Evolutionary conservation across 768 basidiomycete genomes (phyloP).

Genomic region (Daedaleopsis sinensis): DNA sequence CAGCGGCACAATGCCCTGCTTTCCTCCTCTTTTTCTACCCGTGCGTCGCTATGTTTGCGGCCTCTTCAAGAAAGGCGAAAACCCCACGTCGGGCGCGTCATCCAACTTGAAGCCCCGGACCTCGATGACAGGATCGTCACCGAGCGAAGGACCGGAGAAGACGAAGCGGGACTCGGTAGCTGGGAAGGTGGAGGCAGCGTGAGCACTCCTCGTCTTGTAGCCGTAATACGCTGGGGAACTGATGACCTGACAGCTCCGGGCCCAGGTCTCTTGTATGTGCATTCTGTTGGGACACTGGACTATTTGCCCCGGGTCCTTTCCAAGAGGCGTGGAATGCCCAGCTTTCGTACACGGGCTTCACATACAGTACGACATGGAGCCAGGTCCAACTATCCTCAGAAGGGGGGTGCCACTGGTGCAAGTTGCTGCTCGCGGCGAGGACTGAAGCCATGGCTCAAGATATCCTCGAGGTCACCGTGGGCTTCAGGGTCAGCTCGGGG

Average conservation of each 20-base stretch:
- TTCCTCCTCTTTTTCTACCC: background rate
- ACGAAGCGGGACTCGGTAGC: background rate
- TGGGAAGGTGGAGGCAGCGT: background rate
- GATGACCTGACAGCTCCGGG: background rate
- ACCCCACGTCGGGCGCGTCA: background rate
- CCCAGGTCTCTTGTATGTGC: conserved; percentile 1
- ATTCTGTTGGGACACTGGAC: conserved; percentile 5
- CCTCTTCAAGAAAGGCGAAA: background rate
- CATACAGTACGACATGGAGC: conserved; percentile 1
- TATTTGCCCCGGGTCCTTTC: conserved; percentile 8
- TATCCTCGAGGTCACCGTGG: background rate
- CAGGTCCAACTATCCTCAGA: conserved; percentile 4
- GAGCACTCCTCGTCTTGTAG: background rate
- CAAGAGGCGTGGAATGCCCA: conserved; percentile 4
- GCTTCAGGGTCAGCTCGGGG: background rate
- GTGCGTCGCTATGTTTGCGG: background rate
- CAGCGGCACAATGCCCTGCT: conserved; percentile 2
- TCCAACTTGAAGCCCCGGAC: background rate
- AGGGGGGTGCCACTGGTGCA: conserved; percentile 6
- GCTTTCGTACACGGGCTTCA: background rate
- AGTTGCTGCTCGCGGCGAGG: background rate
- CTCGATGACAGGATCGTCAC: background rate
- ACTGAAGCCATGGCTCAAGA: conserved; percentile 1
- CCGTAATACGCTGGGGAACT: background rate
- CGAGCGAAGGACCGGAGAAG: background rate